Conservation (phyloP, 768 basidiomycete genomes). For the Tremella mesenterica region DNA sequence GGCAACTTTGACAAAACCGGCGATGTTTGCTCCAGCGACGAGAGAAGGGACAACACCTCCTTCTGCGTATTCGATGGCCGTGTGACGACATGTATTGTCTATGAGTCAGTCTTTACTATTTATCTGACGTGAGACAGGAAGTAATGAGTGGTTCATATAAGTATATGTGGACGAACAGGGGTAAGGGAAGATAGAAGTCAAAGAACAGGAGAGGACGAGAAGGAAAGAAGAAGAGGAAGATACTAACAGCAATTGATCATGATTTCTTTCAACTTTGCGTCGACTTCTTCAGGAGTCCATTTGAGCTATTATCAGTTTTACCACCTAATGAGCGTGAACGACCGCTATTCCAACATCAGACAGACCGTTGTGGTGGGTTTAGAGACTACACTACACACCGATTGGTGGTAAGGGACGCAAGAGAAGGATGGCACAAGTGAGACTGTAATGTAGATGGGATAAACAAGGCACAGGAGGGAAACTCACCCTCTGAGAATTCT, state of each 20-base stretch:
- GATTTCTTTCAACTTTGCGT: constrained; percentile 60
- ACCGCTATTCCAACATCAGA: too few species aligned
- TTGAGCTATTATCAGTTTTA: constrained; percentile 46
- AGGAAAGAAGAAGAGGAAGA: too few species aligned
- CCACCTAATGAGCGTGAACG: neutral
- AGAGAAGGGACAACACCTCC: constrained; percentile 51
- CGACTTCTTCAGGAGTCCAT: constrained; percentile 60
- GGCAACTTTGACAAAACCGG: constrained; percentile 52
- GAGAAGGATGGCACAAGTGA: neutral
- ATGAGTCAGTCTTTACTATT: neutral
- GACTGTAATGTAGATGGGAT: neutral
- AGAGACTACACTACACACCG: too few species aligned
- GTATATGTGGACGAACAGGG: neutral
- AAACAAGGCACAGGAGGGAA: neutral
- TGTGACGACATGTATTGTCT: constrained; percentile 52
- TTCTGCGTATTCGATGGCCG: constrained; percentile 55
- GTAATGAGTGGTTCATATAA: neutral
- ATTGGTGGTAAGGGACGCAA: neutral
- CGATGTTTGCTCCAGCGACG: constrained; percentile 63
- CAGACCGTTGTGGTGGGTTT: too few species aligned
- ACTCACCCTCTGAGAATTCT: constrained; percentile 55
- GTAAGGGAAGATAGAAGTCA: too few species aligned
- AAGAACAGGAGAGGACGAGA: too few species aligned
- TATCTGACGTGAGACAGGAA: neutral
- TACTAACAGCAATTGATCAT: constrained; percentile 59